phyloP scores from a whole-genome alignment of 768 basidiomycete species.

The Lactifluus pinguis region DNA sequence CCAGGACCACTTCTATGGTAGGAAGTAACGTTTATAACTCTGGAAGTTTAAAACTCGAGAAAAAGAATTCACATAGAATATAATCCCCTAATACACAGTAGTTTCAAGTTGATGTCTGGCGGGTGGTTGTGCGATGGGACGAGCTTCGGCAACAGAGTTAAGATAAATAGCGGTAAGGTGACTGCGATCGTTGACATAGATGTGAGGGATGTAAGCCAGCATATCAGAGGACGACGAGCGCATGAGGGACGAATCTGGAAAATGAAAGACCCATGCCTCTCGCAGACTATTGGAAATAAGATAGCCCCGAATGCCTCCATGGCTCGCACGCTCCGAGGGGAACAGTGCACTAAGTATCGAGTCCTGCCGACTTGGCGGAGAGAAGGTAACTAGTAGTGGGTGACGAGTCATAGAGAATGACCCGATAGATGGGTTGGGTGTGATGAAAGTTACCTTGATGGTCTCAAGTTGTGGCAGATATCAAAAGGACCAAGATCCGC shows the following conservation, averaged over 20 bases:
- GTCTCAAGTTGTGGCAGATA: too few relatives aligned
- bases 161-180: neutral
- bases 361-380: too few relatives aligned
- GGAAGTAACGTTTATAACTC: neutral
- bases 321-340: neutral
- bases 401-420: too few relatives aligned
- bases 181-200: neutral
- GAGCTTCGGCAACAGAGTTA: neutral
- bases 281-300: neutral
- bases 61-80: too few relatives aligned
- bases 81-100: too few relatives aligned
- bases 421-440: neutral
- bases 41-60: too few relatives aligned
- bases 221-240: neutral
- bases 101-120: neutral
- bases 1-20: neutral
- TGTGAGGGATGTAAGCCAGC: neutral
- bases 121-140: neutral
- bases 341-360: neutral
- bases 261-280: neutral
- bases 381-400: too few relatives aligned
- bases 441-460: neutral
- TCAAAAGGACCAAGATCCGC: neutral
- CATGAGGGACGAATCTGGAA: neutral
- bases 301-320: neutral